These are phyloP conservation scores for Phytopythium chamaehyphon DNA, from an alignment of 352 stramenopile species.

Conservation along the genomic window DNA sequence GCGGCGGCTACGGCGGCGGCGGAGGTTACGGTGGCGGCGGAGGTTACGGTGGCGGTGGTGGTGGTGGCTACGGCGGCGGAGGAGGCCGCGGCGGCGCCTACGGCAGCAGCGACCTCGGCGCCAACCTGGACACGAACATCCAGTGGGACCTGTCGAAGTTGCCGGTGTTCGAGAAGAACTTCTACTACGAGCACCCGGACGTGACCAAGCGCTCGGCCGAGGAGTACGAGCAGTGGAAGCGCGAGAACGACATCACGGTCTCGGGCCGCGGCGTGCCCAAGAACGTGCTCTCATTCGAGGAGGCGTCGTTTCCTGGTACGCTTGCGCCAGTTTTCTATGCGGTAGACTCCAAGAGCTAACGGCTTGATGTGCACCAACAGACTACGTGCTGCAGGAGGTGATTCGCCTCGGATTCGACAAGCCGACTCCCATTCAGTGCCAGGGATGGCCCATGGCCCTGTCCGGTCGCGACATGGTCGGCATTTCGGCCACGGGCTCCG, in stretches of 20 bases:
- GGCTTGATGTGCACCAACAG: conserved; percentile 8
- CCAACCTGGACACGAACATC: conserved; percentile 90
- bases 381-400: conserved; percentile 98
- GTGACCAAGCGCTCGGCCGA: conserved; percentile 89
- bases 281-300: conserved; percentile 94
- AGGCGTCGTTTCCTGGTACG: conserved; percentile 86
- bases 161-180: conserved; percentile 98
- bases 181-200: conserved; percentile 98
- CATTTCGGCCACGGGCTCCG: conserved; percentile 96
- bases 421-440: conserved; percentile 90
- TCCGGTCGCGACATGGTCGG: conserved; percentile 98
- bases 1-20: conserved; percentile 23
- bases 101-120: conserved; percentile 75
- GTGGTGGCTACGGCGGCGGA: conserved; percentile 30
- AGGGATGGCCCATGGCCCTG: conserved; percentile 98
- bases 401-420: conserved; percentile 96
- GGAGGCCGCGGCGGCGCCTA: conserved; percentile 24
- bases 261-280: conserved; percentile 96
- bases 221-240: conserved; percentile 92
- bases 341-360: neutral
- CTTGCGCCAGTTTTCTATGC: neutral
- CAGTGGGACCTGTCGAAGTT: conserved; percentile 94
- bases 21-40: conserved; percentile 28
- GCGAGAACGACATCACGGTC: conserved; percentile 93
- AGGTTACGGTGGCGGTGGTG: conserved; percentile 20